These are phyloP conservation scores for Syzygium aromaticum DNA, from an alignment of 345 rosid genomes.

Conservation along the genomic window DNA sequence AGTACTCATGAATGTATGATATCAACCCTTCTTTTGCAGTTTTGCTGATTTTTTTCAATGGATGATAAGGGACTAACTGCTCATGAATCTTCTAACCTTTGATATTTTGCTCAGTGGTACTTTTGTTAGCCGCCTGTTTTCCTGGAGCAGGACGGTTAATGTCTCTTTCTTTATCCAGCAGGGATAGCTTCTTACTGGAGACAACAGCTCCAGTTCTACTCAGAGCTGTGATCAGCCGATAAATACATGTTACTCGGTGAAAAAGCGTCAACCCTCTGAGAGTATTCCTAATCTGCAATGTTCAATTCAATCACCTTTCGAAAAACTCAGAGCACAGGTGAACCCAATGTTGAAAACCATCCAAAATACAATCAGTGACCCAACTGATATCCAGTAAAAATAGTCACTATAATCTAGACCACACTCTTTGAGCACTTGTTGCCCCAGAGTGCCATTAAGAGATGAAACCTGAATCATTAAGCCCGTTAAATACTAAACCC, in stretches of 20 bases:
- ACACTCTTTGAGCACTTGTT: slow-evolving; percentile 11
- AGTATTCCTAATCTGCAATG: not conserved
- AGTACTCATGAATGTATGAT: not conserved
- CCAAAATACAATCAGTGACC: slow-evolving; percentile 33
- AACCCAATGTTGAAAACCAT: slow-evolving; percentile 27
- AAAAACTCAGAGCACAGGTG: slow-evolving; percentile 20
- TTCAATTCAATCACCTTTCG: slow-evolving; percentile 10
- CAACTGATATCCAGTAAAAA: slow-evolving; percentile 29
- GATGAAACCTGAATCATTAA: slow-evolving; percentile 16
- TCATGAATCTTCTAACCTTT: slow-evolving; percentile 11
- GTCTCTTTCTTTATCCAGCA: not conserved
- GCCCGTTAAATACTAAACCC: not conserved
- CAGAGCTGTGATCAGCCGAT: slow-evolving; percentile 17
- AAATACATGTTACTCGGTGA: not conserved
- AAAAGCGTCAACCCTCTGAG: not conserved
- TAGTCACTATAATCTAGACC: slow-evolving; percentile 24
- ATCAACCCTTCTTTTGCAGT: not conserved
- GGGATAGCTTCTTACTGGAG: slow-evolving; percentile 13
- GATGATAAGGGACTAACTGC: not conserved
- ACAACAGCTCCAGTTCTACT: slow-evolving; percentile 15
- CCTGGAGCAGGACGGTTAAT: not conserved
- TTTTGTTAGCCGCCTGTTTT: slow-evolving; percentile 2
- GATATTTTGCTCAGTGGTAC: slow-evolving; percentile 3
- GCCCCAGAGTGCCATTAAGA: slow-evolving; percentile 24
- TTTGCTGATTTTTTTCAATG: not conserved